A percentile compares a stretch with the other conserved stretches of the same genome.
These are phyloP conservation scores for Allium fistulosum DNA, from an alignment of 106 monocot species.

Conservation along the genomic window DNA sequence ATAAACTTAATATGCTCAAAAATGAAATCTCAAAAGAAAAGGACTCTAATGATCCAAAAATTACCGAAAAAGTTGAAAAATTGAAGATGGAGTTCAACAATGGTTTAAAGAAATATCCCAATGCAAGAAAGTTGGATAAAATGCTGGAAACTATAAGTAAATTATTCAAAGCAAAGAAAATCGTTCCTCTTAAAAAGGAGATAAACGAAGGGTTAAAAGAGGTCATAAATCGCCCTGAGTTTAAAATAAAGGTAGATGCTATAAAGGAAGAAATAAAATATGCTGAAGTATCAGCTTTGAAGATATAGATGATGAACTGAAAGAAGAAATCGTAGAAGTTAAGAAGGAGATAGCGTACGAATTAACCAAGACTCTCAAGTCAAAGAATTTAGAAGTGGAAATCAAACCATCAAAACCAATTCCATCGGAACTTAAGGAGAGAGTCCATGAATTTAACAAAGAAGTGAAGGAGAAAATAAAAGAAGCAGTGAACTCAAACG, in stretches of 20 bases:
- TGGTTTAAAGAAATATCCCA: conserved; percentile 22
- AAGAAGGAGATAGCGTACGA: conserved; percentile 30
- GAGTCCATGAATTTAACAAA: conserved; percentile 14
- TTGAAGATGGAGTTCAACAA: conserved; percentile 17
- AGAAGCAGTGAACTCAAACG: conserved; percentile 19
- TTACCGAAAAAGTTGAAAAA: conserved; percentile 23
- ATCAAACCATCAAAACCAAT: conserved; percentile 10
- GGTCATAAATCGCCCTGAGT: conserved; percentile 15
- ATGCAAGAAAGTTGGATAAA: conserved; percentile 15
- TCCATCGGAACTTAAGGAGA: conserved; percentile 11
- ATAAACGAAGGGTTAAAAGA: conserved; percentile 17
- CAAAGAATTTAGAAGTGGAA: conserved; percentile 23
- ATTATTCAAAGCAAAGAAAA: conserved; percentile 15
- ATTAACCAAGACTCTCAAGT: conserved; percentile 14
- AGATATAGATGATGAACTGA: conserved; percentile 21
- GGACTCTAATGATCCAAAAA: background rate
- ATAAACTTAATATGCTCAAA: conserved; percentile 23
- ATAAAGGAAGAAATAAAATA: conserved; percentile 19
- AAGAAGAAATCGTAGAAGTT: conserved; percentile 18
- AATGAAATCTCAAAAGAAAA: conserved; percentile 10
- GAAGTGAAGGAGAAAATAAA: conserved; percentile 17
- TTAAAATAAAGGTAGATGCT: conserved; percentile 22
- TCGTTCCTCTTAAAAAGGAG: conserved; percentile 21
- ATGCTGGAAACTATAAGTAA: conserved; percentile 31
- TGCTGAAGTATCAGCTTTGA: conserved; percentile 18